Evolutionary conservation across 768 basidiomycete genomes (phyloP).

Genomic region (Cystoderma amianthinum): DNA sequence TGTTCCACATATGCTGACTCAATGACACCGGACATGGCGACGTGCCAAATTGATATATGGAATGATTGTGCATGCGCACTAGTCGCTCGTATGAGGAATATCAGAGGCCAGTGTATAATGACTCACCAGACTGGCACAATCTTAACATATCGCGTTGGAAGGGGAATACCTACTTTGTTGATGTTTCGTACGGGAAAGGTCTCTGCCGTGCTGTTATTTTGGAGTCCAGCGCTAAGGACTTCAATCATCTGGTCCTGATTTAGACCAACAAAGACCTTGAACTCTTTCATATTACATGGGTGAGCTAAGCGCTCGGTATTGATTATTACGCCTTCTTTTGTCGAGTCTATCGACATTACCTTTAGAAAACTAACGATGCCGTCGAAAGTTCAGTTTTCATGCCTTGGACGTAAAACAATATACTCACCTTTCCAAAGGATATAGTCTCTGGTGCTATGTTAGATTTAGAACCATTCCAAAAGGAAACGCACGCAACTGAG

Average conservation of each 20-base stretch:
- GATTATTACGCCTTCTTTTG: too few species aligned
- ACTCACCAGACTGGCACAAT: slow-evolving; percentile 71
- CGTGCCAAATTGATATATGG: slow-evolving; percentile 76
- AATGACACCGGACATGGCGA: slow-evolving; percentile 53
- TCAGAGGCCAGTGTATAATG: neutral
- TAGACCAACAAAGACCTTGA: slow-evolving; percentile 64
- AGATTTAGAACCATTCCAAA: neutral
- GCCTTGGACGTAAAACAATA: too few species aligned
- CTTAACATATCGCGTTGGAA: slow-evolving; percentile 67
- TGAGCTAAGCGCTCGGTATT: slow-evolving; percentile 53
- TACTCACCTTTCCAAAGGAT: slow-evolving; percentile 73
- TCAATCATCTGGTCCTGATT: slow-evolving; percentile 63
- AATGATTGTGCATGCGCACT: slow-evolving; percentile 71
- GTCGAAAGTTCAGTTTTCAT: too few species aligned
- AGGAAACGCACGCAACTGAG: slow-evolving; percentile 49
- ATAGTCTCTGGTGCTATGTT: slow-evolving; percentile 44
- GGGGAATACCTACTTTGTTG: slow-evolving; percentile 48
- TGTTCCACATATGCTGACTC: slow-evolving; percentile 52
- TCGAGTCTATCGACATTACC: too few species aligned
- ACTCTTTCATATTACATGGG: slow-evolving; percentile 83
- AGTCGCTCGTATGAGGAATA: slow-evolving; percentile 1
- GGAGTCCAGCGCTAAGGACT: slow-evolving; percentile 54
- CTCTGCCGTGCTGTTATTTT: slow-evolving; percentile 60
- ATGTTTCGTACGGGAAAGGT: slow-evolving; percentile 52
- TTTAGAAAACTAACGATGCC: too few species aligned